These are phyloP conservation scores for Simmondsia chinensis DNA, from an alignment of 148 eudicot species.

Conservation along the genomic window DNA sequence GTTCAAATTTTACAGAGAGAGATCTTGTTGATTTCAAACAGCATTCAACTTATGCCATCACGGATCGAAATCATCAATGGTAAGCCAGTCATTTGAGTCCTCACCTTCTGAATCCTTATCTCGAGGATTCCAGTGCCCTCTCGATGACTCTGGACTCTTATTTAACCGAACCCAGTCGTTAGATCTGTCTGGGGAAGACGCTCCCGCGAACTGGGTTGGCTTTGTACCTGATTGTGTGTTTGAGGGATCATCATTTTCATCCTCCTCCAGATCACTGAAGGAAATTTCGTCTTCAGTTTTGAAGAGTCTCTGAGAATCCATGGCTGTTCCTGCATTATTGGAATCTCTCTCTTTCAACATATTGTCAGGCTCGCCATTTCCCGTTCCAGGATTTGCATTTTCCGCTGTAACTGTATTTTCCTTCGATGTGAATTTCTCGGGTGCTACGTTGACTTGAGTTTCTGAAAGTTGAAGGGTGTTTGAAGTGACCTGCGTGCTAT, in stretches of 20 bases:
- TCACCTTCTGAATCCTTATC: conserved; percentile 61
- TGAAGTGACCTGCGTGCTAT: conserved; percentile 1
- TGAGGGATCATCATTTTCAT: conserved; percentile 29
- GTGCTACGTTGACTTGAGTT: conserved; percentile 2
- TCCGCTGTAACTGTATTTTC: not conserved
- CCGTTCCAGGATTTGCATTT: conserved; percentile 3
- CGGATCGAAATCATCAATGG: conserved; percentile 50
- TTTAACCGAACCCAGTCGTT: conserved; percentile 49
- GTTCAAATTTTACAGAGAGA: conserved; percentile 18
- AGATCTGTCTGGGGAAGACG: conserved; percentile 38
- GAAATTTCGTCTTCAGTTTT: conserved; percentile 49
- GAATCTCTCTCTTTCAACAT: conserved; percentile 10
- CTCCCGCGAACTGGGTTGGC: conserved; percentile 10
- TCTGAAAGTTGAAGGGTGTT: not conserved
- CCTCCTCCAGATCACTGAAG: conserved; percentile 69
- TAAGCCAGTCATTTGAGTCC: conserved; percentile 63
- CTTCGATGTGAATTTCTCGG: too few species aligned
- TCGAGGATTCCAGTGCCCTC: conserved; percentile 19
- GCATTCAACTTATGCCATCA: conserved; percentile 20
- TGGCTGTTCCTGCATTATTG: conserved; percentile 1
- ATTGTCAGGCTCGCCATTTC: conserved; percentile 4
- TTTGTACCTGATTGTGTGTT: conserved; percentile 16
- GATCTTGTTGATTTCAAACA: conserved; percentile 1
- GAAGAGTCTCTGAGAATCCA: conserved; percentile 12
- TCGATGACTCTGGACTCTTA: conserved; percentile 12